Evolutionary conservation across 1,284 basidiomycete genomes (phyloP), one percentile per base, ranked within the genome.

Genomic region (Exsudoporus floridanus): DNA sequence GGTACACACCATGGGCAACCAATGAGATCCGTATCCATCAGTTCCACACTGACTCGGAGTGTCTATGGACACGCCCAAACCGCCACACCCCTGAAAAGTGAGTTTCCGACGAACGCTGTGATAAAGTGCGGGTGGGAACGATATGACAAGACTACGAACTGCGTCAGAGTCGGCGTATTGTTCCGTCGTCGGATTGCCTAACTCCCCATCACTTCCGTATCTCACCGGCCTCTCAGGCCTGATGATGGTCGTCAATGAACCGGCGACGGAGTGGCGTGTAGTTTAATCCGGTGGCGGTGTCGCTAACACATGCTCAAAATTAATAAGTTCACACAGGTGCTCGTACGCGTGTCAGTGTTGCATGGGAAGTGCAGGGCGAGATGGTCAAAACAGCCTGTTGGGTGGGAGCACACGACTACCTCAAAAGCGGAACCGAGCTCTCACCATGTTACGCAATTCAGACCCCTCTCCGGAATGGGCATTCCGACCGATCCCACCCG

Each of bases 221-320:
- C 13, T 30, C 28, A 30, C 28, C 28, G 28, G 28, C 28, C 1
- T 30, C 5, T 30, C 28, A 27, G n/a, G n/a, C n/a, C 50, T 50
- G 44, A 39, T 49, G 48, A 28, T 13, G 50, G 39, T 34, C 23
- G 54, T 41, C 30, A 38, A 45, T 27, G 49, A 46, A 19, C 39
- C 21, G 40, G 7, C 25, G 35, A 38, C 31, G 35, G 18, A 45
- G 18, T 25, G 37, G 19, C 28, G 16, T 21, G 12, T 30, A 23
- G 28, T 16, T 27, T 16, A 28, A 37, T 30, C 28, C 27, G 21
- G 53, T 51, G 48, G 50, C 49, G 18, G 27, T 46, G 39, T n/a
- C 19, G 18, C 9, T 7, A 19, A 21, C 45, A 43, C 54, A 58
- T 61, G 46, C 42, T 35, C 9, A 25, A 13, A 57, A 36, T 27